A percentile compares a stretch with the other conserved stretches of the same genome.
These are phyloP conservation scores for Kodamaea fukazawae DNA, from an alignment of 805 yeast species.

Conservation along the genomic window DNA sequence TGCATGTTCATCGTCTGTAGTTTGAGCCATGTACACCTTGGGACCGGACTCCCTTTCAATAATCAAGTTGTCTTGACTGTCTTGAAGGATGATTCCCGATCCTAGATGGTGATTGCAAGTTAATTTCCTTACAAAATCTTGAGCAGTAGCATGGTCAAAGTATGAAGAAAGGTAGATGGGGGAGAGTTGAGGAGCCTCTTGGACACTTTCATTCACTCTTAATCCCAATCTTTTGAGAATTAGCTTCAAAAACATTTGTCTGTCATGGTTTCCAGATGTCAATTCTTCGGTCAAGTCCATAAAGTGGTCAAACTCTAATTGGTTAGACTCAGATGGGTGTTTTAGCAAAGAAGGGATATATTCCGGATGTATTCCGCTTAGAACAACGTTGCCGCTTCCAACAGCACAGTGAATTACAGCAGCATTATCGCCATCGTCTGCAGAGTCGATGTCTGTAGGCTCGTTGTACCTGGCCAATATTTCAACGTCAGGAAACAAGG, in stretches of 20 bases:
- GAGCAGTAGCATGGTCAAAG: constrained; percentile 26
- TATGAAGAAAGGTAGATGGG: constrained; percentile 57
- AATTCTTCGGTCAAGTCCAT: constrained; percentile 22
- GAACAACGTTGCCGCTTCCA: constrained; percentile 72
- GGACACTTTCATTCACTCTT: constrained; percentile 52
- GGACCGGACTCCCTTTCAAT: constrained; percentile 33
- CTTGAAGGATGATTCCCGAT: constrained; percentile 35
- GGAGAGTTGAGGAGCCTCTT: constrained; percentile 60
- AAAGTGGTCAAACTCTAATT: constrained; percentile 20
- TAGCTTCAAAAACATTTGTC: constrained; percentile 55
- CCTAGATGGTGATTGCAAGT: no score
- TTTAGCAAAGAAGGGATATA: constrained; percentile 27
- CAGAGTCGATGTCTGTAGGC: constrained; percentile 47
- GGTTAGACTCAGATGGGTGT: constrained; percentile 29
- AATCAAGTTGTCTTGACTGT: constrained; percentile 54
- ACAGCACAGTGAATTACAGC: constrained; percentile 68
- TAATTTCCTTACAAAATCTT: no score
- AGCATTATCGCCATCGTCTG: constrained; percentile 40
- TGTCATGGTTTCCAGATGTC: constrained; percentile 16
- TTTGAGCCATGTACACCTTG: constrained; percentile 48
- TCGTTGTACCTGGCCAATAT: constrained; percentile 68
- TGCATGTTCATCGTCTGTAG: neutral
- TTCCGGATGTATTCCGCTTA: constrained; percentile 90
- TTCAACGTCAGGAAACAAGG: constrained; percentile 62
- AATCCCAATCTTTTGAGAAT: constrained; percentile 62